Percentiles rank a stretch among this genome's conserved stretches.
phyloP scores from a whole-genome alignment of 164 flowering plant genomes.

The Vitis vinifera region DNA sequence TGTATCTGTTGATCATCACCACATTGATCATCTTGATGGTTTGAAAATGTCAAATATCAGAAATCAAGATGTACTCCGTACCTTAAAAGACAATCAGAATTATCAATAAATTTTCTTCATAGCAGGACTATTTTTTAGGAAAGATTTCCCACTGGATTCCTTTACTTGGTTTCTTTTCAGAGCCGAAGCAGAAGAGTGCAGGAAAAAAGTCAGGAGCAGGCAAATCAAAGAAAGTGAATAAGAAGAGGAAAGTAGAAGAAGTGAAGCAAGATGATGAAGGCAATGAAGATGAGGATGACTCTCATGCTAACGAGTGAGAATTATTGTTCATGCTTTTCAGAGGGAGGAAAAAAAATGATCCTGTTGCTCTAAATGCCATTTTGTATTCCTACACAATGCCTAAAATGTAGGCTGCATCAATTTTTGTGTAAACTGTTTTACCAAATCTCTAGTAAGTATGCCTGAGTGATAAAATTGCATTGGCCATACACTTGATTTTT shows the following conservation, averaged over 20 bases:
- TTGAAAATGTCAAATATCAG: not conserved
- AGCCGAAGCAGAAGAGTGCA: conserved; percentile 35
- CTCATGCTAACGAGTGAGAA: not conserved
- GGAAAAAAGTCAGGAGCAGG: conserved; percentile 39
- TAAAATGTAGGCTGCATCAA: no score
- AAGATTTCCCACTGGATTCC: not conserved
- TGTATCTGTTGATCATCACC: not conserved
- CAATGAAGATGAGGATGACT: conserved; percentile 14
- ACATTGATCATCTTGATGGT: not conserved
- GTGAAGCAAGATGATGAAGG: conserved; percentile 14
- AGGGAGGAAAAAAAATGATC: no score
- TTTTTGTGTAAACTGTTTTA: no score
- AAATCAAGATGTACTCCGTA: not conserved
- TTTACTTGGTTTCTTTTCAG: conserved; percentile 22
- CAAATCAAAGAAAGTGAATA: conserved; percentile 39
- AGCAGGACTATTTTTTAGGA: not conserved
- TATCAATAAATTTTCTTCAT: not conserved
- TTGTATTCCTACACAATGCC: no score
- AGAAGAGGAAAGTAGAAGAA: conserved; percentile 45
- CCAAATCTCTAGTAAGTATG: no score
- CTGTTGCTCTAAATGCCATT: no score
- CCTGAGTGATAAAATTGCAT: no score
- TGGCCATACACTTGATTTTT: no score
- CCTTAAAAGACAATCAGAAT: not conserved
- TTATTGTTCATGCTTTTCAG: not conserved